Evolutionary conservation across 495 filamentous ascomycete genomes (phyloP).

Genomic region (Staphylotrichum tortipilum): DNA sequence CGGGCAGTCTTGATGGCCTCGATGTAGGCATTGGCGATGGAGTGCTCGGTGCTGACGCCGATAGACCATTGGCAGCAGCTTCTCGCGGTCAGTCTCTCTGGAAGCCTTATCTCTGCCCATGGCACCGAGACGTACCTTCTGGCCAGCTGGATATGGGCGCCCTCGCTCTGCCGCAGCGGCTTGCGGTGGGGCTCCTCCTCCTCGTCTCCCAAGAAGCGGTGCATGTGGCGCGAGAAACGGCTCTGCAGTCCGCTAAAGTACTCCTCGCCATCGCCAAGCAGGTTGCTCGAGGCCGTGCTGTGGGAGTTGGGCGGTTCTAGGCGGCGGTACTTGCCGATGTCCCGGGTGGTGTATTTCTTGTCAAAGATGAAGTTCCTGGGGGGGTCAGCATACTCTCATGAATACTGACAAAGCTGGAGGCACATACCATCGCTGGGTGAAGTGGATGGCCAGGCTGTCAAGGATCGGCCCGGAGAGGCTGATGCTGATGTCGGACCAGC

Average conservation of each 20-base stretch:
- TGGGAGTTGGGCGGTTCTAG: constrained; percentile 31
- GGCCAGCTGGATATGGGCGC: constrained; percentile 33
- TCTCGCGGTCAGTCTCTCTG: too few species aligned
- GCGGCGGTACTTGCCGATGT: constrained; percentile 52
- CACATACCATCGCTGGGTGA: constrained; percentile 67
- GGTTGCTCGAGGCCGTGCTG: constrained; percentile 10
- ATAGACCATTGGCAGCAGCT: constrained; percentile 67
- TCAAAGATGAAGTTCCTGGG: constrained; percentile 73
- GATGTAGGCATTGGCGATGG: constrained; percentile 82
- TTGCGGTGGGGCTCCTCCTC: constrained; percentile 10
- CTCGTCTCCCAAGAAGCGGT: constrained; percentile 25
- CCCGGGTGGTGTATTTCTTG: constrained; percentile 65
- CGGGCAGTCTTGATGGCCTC: constrained; percentile 69
- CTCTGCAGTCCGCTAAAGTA: constrained; percentile 37
- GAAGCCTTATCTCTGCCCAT: background rate
- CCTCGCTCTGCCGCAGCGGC: constrained; percentile 5
- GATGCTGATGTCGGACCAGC: constrained; percentile 85
- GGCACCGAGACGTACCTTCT: constrained; percentile 26
- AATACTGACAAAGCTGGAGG: too few species aligned
- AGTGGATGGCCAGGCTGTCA: constrained; percentile 68
- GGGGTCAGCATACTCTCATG: background rate
- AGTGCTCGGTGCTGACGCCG: constrained; percentile 65
- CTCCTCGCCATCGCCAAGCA: constrained; percentile 20
- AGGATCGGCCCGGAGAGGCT: constrained; percentile 74
- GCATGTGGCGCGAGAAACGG: constrained; percentile 35